Base-by-base conservation (phyloP, 257 asterid genomes). In the Nicotiana noctiflora region DNA sequence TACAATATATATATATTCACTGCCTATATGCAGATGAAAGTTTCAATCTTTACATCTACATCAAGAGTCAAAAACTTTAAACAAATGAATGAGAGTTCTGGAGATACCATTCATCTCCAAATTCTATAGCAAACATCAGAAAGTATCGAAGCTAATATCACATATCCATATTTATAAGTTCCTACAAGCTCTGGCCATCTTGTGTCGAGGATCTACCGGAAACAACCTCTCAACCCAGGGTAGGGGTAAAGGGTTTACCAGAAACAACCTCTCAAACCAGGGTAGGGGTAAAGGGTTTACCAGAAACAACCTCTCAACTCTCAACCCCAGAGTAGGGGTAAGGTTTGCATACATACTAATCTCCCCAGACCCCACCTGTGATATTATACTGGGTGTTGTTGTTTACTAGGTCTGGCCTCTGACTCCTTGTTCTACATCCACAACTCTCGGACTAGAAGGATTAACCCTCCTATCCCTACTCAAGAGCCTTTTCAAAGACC, bases 401-500 rank as follows among this genome's bases (percentile, higher is more conserved):
- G 29, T 27, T 2, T 32, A 65, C 87, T 79, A 87, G 62, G 86
- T 87, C 66, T 87, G 80, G 29, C 65, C 75, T 85, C 89, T 79
- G 63, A 82, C 81, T 70, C 88, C 92, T 82, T 85, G 95, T 86
- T 93, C 97, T 72, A 90, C 67, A 79, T 91, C 98, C 81, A 85
- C 52, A 81, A 82, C 84, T 57, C 86, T 63, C 1, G 93, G 86
- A 85, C 88, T 85, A 32, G 86, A 81, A 82, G 95, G 97, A 80
- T 80, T 90, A 13, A 80, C 83, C 77, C 90, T 91, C 46, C 90
- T 90, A 79, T 79, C 92, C 31, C 93, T 87, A 82, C 98, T 95
- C 93, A 92, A 85, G 0, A 93, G 97, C 89, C 97, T 88, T 87
- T 87, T 95, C 23, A 95, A 80, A 46, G 97, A 86, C 81, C 93